Conservation (phyloP, 2,329 filamentous ascomycete species). For the Venturia pyrina region DNA sequence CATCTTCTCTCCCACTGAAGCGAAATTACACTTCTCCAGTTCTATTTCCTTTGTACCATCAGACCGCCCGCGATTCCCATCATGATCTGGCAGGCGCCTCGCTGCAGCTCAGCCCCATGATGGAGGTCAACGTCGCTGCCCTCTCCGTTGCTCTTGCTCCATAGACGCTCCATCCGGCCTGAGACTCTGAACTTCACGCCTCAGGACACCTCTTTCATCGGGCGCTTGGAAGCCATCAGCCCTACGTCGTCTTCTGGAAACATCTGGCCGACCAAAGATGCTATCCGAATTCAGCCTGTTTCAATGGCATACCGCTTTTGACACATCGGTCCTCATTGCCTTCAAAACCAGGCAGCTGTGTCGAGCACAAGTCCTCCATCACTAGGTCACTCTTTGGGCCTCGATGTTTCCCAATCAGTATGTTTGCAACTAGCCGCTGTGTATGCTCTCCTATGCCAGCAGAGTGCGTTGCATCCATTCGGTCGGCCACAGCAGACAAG, state of each 20-base stretch:
- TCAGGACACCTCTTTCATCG: neutral
- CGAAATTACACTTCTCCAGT: constrained; percentile 4
- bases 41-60: neutral
- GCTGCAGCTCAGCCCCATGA: neutral
- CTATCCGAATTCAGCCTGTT: neutral
- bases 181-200: neutral
- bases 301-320: neutral
- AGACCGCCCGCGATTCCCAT: neutral
- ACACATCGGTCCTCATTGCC: neutral
- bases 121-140: neutral
- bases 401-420: neutral
- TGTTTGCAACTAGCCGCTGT: neutral
- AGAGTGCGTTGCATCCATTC: neutral
- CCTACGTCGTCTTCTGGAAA: neutral
- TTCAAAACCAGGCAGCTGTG: neutral
- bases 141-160: neutral
- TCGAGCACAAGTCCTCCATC: neutral
- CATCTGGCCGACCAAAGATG: neutral
- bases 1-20: constrained; percentile 4
- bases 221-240: neutral
- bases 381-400: neutral
- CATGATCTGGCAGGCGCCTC: neutral
- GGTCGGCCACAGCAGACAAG: neutral
- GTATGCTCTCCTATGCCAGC: neutral
- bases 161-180: neutral